A percentile compares a stretch with the other conserved stretches of the same genome.
These are phyloP conservation scores for Aspergillus leporis DNA, from an alignment of 495 filamentous ascomycete species.

Conservation along the genomic window DNA sequence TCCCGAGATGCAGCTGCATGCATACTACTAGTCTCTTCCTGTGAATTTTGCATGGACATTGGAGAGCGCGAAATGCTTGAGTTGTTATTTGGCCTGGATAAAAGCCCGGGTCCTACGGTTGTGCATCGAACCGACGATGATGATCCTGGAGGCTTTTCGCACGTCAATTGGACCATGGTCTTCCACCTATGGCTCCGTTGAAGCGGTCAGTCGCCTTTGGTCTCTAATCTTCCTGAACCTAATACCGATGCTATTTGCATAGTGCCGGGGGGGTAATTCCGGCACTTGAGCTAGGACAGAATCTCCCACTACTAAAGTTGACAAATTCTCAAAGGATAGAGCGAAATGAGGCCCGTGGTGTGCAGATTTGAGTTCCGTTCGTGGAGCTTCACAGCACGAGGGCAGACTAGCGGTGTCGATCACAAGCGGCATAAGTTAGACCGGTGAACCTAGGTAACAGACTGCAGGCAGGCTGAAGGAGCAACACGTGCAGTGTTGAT, in stretches of 20 bases:
- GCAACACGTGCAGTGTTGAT: conserved; percentile 15
- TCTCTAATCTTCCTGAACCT: conserved; percentile 1
- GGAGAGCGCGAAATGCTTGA: background rate
- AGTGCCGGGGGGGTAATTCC: background rate
- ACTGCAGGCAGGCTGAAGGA: conserved; percentile 1
- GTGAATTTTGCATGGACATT: background rate
- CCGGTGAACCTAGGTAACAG: background rate
- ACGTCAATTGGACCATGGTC: too few species aligned
- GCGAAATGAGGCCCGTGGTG: conserved; percentile 1
- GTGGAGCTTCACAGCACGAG: conserved; percentile 6
- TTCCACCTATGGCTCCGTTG: too few species aligned
- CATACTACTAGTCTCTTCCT: background rate
- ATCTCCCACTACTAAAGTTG: background rate
- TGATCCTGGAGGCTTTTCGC: background rate
- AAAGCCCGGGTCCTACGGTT: background rate
- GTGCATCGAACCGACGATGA: background rate
- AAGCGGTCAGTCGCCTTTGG: background rate
- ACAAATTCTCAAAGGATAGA: background rate
- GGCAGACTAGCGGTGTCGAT: conserved; percentile 9
- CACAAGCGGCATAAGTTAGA: conserved; percentile 6
- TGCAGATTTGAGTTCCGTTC: conserved; percentile 10
- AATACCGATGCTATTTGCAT: background rate
- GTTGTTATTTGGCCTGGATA: background rate
- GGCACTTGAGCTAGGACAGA: background rate
- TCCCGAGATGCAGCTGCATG: conserved; percentile 4